Percentiles rank a stretch among this genome's conserved stretches.
These are phyloP conservation scores for Colletotrichum chrysophilum DNA, from an alignment of 2,329 filamentous ascomycete species.

Conservation along the genomic window DNA sequence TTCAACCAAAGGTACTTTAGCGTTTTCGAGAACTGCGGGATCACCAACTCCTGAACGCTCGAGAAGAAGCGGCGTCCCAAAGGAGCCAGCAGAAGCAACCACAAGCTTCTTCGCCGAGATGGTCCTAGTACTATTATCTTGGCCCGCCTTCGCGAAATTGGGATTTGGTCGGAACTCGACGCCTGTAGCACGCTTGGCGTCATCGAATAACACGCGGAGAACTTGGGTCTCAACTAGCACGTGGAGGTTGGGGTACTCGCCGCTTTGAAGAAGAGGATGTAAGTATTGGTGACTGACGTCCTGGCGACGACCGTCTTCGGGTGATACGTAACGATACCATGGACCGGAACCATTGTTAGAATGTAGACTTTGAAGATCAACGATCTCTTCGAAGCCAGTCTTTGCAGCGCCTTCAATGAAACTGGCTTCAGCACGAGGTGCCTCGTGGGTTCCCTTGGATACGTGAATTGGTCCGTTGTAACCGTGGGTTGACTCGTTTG, in stretches of 20 bases:
- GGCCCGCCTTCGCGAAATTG: neutral
- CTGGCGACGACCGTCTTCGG: slow-evolving; percentile 47
- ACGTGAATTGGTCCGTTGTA: slow-evolving; percentile 53
- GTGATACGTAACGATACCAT: slow-evolving; percentile 25
- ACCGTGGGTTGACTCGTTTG: slow-evolving; percentile 45
- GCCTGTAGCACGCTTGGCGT: neutral
- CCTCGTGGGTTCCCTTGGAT: slow-evolving; percentile 48
- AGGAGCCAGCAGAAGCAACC: neutral
- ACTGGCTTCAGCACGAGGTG: slow-evolving; percentile 41
- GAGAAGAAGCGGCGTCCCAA: neutral
- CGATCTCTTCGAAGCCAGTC: neutral
- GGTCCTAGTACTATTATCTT: neutral
- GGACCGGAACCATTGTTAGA: slow-evolving; percentile 27
- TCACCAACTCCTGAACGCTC: neutral
- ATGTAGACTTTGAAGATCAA: slow-evolving; percentile 50
- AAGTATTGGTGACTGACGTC: slow-evolving; percentile 32
- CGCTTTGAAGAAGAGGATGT: slow-evolving; percentile 30
- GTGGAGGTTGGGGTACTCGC: slow-evolving; percentile 31
- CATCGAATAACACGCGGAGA: neutral
- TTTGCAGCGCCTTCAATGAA: slow-evolving; percentile 45
- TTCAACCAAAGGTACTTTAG: neutral
- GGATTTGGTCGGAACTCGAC: neutral
- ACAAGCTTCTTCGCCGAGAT: neutral
- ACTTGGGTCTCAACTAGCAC: slow-evolving; percentile 23
- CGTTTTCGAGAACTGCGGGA: neutral